phyloP scores from a whole-genome alignment of 208 protist species.

The Leishmania tropica region DNA sequence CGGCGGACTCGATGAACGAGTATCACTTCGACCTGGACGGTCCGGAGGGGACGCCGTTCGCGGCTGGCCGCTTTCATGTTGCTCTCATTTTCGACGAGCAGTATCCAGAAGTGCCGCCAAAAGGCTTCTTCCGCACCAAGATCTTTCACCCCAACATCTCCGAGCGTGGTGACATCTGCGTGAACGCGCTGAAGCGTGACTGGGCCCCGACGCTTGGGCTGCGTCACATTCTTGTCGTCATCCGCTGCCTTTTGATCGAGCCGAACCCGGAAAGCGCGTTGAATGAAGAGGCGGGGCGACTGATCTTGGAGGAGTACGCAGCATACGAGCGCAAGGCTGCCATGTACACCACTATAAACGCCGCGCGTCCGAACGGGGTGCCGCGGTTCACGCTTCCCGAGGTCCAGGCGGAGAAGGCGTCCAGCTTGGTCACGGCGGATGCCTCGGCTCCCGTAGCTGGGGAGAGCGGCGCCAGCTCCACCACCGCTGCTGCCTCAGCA shows the following conservation, averaged over 20 bases:
- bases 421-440: background rate
- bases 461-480: background rate
- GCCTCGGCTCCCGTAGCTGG: background rate
- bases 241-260: slow-evolving; percentile 97
- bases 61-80: slow-evolving; percentile 94
- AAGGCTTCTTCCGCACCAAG: slow-evolving; percentile 97
- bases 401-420: background rate
- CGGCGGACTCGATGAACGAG: slow-evolving; percentile 92
- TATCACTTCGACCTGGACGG: slow-evolving; percentile 94
- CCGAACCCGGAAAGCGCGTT: slow-evolving; percentile 99
- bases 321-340: slow-evolving; percentile 77
- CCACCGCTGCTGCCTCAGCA: background rate
- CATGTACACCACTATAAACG: slow-evolving; percentile 86
- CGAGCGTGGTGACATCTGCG: slow-evolving; percentile 98
- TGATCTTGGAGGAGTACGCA: slow-evolving; percentile 97
- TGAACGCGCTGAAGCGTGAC: slow-evolving; percentile 99
- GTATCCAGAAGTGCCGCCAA: slow-evolving; percentile 96
- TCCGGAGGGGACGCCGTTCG: slow-evolving; percentile 96
- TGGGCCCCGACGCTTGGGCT: slow-evolving; percentile 95
- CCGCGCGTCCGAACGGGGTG: slow-evolving; percentile 40
- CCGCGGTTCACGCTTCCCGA: slow-evolving; percentile 35
- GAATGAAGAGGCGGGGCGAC: slow-evolving; percentile 98
- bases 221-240: slow-evolving; percentile 95
- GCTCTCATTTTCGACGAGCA: slow-evolving; percentile 91
- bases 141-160: slow-evolving; percentile 99